These are phyloP conservation scores for Rhizopogon vesiculosus DNA, from an alignment of 768 basidiomycete species.

Conservation along the genomic window DNA sequence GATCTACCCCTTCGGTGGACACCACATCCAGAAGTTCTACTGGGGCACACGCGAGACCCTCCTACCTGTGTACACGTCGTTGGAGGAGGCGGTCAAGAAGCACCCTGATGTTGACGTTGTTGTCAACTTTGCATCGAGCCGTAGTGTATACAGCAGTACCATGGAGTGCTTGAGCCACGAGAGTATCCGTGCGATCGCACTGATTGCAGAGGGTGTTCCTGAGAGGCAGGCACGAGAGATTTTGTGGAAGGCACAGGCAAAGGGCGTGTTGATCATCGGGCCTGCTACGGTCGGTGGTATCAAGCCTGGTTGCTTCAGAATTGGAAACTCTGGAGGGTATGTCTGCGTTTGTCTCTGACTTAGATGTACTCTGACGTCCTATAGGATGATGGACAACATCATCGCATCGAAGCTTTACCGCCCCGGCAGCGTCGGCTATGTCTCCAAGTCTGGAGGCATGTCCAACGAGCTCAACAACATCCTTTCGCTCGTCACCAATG, in stretches of 20 bases:
- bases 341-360: slow-evolving; percentile 18
- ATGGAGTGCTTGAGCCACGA: slow-evolving; percentile 74
- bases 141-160: slow-evolving; percentile 92
- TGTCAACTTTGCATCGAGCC: slow-evolving; percentile 95
- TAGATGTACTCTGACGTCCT: not conserved
- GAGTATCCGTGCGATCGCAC: slow-evolving; percentile 57
- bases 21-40: slow-evolving; percentile 99
- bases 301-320: slow-evolving; percentile 99
- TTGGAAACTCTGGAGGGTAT: slow-evolving; percentile 97
- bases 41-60: slow-evolving; percentile 99
- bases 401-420: slow-evolving; percentile 98
- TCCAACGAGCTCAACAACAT: slow-evolving; percentile 99
- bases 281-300: slow-evolving; percentile 99
- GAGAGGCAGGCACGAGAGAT: slow-evolving; percentile 97
- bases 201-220: slow-evolving; percentile 99
- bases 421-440: slow-evolving; percentile 94
- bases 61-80: slow-evolving; percentile 91
- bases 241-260: slow-evolving; percentile 79
- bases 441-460: slow-evolving; percentile 99
- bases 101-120: slow-evolving; percentile 96
- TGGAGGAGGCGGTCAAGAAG: slow-evolving; percentile 89
- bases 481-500: slow-evolving; percentile 92
- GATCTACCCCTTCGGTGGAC: slow-evolving; percentile 99
- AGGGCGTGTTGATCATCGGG: slow-evolving; percentile 88
- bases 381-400: slow-evolving; percentile 99